Evolutionary conservation across 352 stramenopile species (phyloP), one percentile per base, ranked within the genome.

Genomic region (Globisporangium okanoganense): DNA sequence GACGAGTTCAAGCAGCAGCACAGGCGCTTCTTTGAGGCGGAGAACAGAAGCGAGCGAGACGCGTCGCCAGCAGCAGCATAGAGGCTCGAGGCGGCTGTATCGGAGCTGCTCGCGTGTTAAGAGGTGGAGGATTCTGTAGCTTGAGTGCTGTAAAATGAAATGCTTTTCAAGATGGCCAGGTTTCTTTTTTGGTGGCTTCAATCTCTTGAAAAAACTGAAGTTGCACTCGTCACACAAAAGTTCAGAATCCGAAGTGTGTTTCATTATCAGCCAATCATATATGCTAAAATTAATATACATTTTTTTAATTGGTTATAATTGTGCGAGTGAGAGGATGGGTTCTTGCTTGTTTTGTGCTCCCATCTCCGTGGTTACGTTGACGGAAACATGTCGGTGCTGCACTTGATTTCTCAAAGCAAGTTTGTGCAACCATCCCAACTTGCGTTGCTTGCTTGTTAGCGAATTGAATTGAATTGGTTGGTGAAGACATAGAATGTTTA

Each of bases 1-100:
- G 61, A 71, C 10, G 84, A 90, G 38, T 94, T 85, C 47, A 59
- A 66, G 20, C 75, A 70, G 13, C 78, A 90, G 40, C 79, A 82
- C 47, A 62, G 36, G 36, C 14, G 36, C 10, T n/a, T 41, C 5
- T 14, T 41, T 7, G 14, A 12, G 36, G 14, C 13, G 12, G 12
- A 40, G 9, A 40, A 14, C 35, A 40, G 35, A 14, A 41, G 29
- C 7, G 29, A 35, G 29, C 29, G 29, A 35, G 29, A 35, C 29
- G 29, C 29, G 29, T 35, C 29, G 29, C 29, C n/a, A n/a, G n/a
- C n/a, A n/a, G n/a, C n/a, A n/a, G n/a, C n/a, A n/a, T n/a, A n/a
- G n/a, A n/a, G n/a, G n/a, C n/a, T n/a, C n/a, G n/a, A n/a, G n/a
- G n/a, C n/a, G n/a, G n/a, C n/a, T n/a, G n/a, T n/a, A n/a, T n/a